Evolutionary conservation across 1,284 basidiomycete species (phyloP).

Genomic region (Chondrostereum purpureum): DNA sequence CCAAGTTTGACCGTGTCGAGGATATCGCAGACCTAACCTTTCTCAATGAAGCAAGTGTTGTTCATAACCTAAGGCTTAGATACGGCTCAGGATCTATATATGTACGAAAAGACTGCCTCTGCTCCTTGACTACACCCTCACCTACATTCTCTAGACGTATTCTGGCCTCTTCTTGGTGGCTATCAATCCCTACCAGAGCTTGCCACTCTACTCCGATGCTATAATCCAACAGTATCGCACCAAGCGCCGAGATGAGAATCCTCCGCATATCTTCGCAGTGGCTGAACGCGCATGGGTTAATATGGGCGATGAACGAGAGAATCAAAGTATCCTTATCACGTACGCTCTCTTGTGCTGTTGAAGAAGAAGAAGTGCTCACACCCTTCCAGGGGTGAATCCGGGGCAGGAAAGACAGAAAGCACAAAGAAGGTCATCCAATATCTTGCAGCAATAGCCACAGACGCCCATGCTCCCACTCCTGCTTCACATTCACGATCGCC

Average conservation of each 20-base stretch:
- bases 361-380: background rate
- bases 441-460: constrained; percentile 93
- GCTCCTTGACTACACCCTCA: background rate
- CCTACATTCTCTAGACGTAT: constrained; percentile 63
- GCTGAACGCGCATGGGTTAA: constrained; percentile 98
- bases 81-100: constrained; percentile 94
- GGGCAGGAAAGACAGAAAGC: constrained; percentile 98
- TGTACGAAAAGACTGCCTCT: constrained; percentile 47
- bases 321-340: constrained; percentile 98
- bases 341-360: constrained; percentile 33
- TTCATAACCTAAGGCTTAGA: constrained; percentile 90
- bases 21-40: constrained; percentile 99
- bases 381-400: constrained; percentile 83
- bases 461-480: constrained; percentile 53
- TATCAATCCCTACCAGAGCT: constrained; percentile 92
- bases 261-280: constrained; percentile 96
- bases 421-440: constrained; percentile 99
- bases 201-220: constrained; percentile 92
- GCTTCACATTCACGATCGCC: constrained; percentile 57
- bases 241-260: constrained; percentile 89
- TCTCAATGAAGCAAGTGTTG: constrained; percentile 97
- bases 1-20: constrained; percentile 96
- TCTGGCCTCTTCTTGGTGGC: constrained; percentile 97
- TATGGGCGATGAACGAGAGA: constrained; percentile 96
- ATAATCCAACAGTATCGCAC: constrained; percentile 91